Conservation (phyloP, 78 protist species). For the Monosiga brevicollis region DNA sequence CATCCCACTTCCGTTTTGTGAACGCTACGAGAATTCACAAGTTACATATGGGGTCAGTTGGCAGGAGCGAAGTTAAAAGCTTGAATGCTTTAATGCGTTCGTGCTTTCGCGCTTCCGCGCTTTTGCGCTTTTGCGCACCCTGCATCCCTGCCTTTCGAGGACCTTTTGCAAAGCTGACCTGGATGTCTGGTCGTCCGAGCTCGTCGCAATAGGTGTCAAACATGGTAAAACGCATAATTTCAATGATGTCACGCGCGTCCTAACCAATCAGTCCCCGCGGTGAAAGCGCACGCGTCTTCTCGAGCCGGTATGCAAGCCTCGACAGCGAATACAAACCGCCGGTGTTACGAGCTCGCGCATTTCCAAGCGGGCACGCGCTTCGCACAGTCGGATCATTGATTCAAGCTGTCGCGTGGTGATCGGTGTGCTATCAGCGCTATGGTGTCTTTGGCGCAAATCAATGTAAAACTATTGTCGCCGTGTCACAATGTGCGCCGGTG, state of each 20-base stretch:
- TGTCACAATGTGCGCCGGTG: too few relatives aligned
- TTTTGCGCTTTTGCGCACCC: not conserved
- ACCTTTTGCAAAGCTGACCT: too few relatives aligned
- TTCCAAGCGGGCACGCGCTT: slow-evolving; percentile 83
- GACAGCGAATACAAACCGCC: slow-evolving; percentile 67
- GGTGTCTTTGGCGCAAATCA: slow-evolving; percentile 36
- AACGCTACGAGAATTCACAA: not conserved
- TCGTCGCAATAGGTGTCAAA: not conserved
- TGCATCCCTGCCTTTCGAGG: not conserved
- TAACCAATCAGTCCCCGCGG: slow-evolving; percentile 53
- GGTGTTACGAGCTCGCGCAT: slow-evolving; percentile 64
- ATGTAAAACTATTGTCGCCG: slow-evolving; percentile 79
- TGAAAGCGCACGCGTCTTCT: too few relatives aligned
- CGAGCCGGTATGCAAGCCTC: too few relatives aligned
- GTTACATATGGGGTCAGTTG: too few relatives aligned
- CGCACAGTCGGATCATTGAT: slow-evolving; percentile 61
- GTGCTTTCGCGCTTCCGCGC: too few relatives aligned
- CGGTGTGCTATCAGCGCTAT: slow-evolving; percentile 36
- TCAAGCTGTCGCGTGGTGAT: slow-evolving; percentile 95
- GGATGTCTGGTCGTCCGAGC: not conserved
- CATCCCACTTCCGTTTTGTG: slow-evolving; percentile 2
- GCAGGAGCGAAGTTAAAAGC: not conserved
- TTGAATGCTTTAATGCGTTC: not conserved
- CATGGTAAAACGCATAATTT: not conserved
- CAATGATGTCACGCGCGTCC: slow-evolving; percentile 56